Evolutionary conservation across 1,284 basidiomycete species (phyloP), one percentile per base, ranked within the genome.

Genomic region (Heliocybe sulcata): DNA sequence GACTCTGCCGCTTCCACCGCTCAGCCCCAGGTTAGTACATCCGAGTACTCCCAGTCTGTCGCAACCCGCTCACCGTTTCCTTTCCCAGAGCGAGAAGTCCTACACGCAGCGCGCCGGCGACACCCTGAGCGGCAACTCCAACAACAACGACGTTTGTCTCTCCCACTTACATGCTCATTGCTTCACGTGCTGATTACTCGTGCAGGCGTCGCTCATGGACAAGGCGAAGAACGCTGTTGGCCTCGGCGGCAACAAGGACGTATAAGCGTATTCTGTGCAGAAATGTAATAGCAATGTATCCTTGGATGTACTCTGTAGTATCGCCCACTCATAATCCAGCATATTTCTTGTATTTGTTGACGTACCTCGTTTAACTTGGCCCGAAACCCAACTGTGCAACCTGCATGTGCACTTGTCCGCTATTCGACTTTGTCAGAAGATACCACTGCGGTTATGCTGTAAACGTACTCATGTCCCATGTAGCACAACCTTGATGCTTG

Each of bases 91-190:
- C 58, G 55, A 83, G 74, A 84, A 85, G 72, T 67, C 74, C 23
- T 71, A 69, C 55, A 65, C 72, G 35, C 81, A 84, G 72, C 68
- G 83, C 57, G 63, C 72, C n/a, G 72, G 77, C 52, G 84, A 87
- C 69, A 65, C 69, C 53, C 11, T 81, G 63, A 80, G 79, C 58
- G 74, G 77, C 59, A 77, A 68, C 65, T 58, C 57, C n/a, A 67
- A 66, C 62, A 54, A 63, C 51, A 63, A 63, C 56, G 54, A 64
- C 59, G 68, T 68, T 55, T 20, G 62, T 59, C 12, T 11, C 20
- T 27, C 8, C 23, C 9, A 19, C 2, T 10, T 38, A 26, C 29
- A 14, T 25, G 27, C 31, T 26, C 1, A 16, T 10, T 42, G 12
- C 11, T 12, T 50, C n/a, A n/a, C 25, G 50, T 29, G 54, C n/a